Evolutionary conservation across 345 rosid species (phyloP), one percentile per base, ranked within the genome.

Genomic region (Arabis hirsuta): DNA sequence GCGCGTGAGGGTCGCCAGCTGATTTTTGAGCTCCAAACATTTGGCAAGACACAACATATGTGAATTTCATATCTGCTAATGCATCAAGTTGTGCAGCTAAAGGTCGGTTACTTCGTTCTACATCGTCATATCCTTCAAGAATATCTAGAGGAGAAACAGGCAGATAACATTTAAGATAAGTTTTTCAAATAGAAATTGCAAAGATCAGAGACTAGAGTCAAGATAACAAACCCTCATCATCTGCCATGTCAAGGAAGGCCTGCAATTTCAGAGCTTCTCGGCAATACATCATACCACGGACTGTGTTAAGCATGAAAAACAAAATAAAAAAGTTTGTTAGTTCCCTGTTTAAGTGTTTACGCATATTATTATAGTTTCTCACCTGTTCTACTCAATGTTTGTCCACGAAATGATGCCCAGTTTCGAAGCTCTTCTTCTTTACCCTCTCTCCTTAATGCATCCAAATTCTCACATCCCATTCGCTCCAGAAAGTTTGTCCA

Each of bases 261-360:
- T 94, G 95, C 78, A 91, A 65, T 82, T 83, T 85, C 71, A 94
- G 74, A 67, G 98, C 95, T 75, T 94, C 96, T 78, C 91, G 84
- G 58, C 85, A 89, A 79, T 94, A 94, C 97, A 94, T 94, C 87
- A 94, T 94, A 71, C 98, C 98, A 79, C 97, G 90, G 59, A 94
- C 98, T 94, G 79, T 88, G 76, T 69, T 52, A 81, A 52, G 32
- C 71, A 63, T 56, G 31, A 59, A 65, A 22, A 31, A 55, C 55
- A 71, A 42, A 42, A 57, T 9, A 55, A 47, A 55, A 47, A 14
- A 63, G 0, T 9, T 14, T 34, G 27, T 55, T 29, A 61, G 29
- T 38, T 68, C 62, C 13, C 45, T 50, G 39, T 27, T 7, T 31
- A 39, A 56, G 69, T 38, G 44, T 53, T 34, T 60, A 2, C 65